Evolutionary conservation across 176 grass and related monocot genomes (phyloP).

Genomic region (Eragrostis nindensis): DNA sequence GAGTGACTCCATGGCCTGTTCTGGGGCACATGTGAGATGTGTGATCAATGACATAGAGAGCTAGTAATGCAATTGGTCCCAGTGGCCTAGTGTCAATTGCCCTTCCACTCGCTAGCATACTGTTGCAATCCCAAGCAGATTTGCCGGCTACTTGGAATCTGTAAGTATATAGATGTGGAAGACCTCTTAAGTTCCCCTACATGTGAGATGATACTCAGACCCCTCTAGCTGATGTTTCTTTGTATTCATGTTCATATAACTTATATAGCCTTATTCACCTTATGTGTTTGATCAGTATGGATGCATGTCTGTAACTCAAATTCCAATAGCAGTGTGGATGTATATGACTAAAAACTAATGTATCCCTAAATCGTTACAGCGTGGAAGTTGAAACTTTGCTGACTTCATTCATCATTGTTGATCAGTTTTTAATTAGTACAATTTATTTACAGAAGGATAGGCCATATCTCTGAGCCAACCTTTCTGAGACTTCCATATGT

Average conservation of each 20-base stretch:
- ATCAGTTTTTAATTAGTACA: not conserved
- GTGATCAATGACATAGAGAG: conserved; percentile 12
- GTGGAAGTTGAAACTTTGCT: conserved; percentile 16
- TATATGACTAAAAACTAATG: conserved; percentile 25
- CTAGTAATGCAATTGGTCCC: conserved; percentile 32
- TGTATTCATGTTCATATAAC: conserved; percentile 4
- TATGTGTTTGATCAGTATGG: conserved; percentile 16
- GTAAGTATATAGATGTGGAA: conserved; percentile 32
- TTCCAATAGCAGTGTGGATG: not conserved
- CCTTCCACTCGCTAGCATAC: conserved; percentile 25
- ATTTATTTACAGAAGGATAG: not conserved
- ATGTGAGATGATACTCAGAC: conserved; percentile 12
- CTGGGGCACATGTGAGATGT: conserved; percentile 60
- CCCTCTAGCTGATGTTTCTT: conserved; percentile 24
- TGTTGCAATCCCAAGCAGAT: conserved; percentile 7
- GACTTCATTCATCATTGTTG: not conserved
- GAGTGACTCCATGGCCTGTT: conserved; percentile 79
- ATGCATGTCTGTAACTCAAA: not conserved
- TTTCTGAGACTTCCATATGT: not conserved
- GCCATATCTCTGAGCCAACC: not conserved
- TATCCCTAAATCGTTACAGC: not conserved
- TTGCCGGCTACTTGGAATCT: conserved; percentile 25
- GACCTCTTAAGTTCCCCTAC: not conserved
- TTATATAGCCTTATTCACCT: conserved; percentile 5
- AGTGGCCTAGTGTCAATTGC: not conserved